A percentile compares a stretch with the other conserved stretches of the same genome.
Evolutionary conservation across 495 filamentous ascomycete genomes (phyloP).

Genomic region (Extremus antarcticus): DNA sequence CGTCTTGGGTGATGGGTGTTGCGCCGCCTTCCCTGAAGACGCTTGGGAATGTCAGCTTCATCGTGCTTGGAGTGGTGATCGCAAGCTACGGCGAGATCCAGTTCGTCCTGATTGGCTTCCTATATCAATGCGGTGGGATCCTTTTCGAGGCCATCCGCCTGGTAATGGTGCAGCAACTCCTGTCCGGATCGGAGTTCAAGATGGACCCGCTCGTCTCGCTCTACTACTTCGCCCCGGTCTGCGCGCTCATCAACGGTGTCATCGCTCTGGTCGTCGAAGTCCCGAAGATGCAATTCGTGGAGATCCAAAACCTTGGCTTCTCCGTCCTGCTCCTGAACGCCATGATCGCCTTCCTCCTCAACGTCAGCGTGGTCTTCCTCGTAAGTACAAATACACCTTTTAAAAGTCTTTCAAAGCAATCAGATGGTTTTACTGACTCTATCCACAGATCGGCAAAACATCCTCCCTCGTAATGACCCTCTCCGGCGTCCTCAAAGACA

Average conservation of each 20-base stretch:
- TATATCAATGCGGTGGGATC: conserved; percentile 77
- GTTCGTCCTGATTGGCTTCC: conserved; percentile 76
- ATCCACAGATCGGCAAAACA: conserved; percentile 80
- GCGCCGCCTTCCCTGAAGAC: conserved; percentile 66
- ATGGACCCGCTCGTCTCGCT: conserved; percentile 95
- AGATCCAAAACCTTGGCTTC: conserved; percentile 66
- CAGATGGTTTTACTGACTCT: too few species aligned
- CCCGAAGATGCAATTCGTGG: conserved; percentile 55
- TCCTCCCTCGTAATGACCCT: conserved; percentile 93
- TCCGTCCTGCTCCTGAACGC: conserved; percentile 71
- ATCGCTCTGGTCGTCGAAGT: conserved; percentile 72
- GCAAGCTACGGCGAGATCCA: conserved; percentile 88
- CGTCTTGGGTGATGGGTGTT: conserved; percentile 72
- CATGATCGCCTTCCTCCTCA: conserved; percentile 72
- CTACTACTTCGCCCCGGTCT: conserved; percentile 93
- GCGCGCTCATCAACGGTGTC: conserved; percentile 75
- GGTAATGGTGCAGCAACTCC: conserved; percentile 80
- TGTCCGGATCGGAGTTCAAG: conserved; percentile 86
- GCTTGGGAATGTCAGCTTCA: conserved; percentile 74
- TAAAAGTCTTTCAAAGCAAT: background rate
- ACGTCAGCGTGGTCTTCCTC: conserved; percentile 89
- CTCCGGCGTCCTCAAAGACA: conserved; percentile 97
- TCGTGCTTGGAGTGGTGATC: conserved; percentile 82
- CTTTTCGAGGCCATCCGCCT: conserved; percentile 83
- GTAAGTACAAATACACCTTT: conserved; percentile 42